Evolutionary conservation across 495 filamentous ascomycete species (phyloP).

Genomic region (Annulohypoxylon maeteangense): DNA sequence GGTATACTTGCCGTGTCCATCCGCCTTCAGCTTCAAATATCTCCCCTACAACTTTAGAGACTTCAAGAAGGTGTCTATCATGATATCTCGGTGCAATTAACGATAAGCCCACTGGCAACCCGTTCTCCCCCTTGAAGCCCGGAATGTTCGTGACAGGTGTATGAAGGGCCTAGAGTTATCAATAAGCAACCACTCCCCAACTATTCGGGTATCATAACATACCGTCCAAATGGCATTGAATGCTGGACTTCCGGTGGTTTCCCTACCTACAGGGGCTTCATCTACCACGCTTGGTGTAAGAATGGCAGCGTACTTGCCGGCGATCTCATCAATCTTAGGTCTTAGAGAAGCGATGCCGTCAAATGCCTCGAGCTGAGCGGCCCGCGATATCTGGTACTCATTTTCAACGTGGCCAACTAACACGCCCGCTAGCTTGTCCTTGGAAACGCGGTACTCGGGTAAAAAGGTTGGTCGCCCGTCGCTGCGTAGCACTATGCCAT

Average conservation of each 20-base stretch:
- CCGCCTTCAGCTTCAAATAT: constrained; percentile 57
- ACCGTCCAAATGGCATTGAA: constrained; percentile 53
- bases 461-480: constrained; percentile 59
- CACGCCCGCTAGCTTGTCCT: constrained; percentile 51
- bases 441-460: constrained; percentile 56
- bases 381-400: constrained; percentile 46
- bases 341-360: constrained; percentile 59
- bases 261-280: constrained; percentile 59
- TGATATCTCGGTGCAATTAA: constrained; percentile 56
- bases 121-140: constrained; percentile 59
- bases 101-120: constrained; percentile 62
- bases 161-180: constrained; percentile 51
- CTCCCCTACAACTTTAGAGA: constrained; percentile 53
- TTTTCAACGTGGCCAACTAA: constrained; percentile 60
- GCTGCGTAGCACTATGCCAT: constrained; percentile 50
- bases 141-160: constrained; percentile 62
- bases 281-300: constrained; percentile 61
- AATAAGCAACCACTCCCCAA: background rate
- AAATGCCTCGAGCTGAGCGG: constrained; percentile 55
- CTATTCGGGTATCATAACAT: constrained; percentile 11
- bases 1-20: constrained; percentile 40
- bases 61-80: constrained; percentile 57
- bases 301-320: constrained; percentile 57
- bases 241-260: constrained; percentile 57
- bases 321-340: constrained; percentile 59